Evolutionary conservation across 495 filamentous ascomycete genomes (phyloP).

Genomic region (Tuber melanosporum): DNA sequence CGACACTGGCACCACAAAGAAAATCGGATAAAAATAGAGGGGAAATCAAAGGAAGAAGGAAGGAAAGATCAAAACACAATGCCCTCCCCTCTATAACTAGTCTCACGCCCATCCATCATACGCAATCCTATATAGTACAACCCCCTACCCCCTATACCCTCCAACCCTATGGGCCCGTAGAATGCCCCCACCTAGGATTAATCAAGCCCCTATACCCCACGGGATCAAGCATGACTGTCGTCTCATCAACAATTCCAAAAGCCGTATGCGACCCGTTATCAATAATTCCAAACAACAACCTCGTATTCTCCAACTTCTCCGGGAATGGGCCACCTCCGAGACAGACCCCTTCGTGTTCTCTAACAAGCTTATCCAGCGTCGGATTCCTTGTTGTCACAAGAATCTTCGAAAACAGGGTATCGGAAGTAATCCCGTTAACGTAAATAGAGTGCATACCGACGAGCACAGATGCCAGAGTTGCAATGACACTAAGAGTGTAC

Average conservation of each 20-base stretch:
- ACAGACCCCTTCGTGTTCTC: conserved; percentile 1
- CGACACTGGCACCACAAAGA: background rate
- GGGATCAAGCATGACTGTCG: background rate
- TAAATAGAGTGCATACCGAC: conserved; percentile 14
- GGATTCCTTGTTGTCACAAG: conserved; percentile 22
- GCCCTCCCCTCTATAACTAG: background rate
- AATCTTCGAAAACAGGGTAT: conserved; percentile 15
- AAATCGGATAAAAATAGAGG: background rate
- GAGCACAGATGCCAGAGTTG: background rate
- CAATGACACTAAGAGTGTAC: background rate
- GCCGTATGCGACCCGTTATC: conserved; percentile 27
- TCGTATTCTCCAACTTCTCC: conserved; percentile 34
- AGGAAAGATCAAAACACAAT: background rate
- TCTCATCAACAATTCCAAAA: conserved; percentile 24
- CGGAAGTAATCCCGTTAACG: conserved; percentile 11
- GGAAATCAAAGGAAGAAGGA: background rate
- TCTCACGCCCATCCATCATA: background rate
- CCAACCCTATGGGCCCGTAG: background rate
- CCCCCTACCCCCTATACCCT: background rate
- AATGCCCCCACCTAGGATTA: background rate
- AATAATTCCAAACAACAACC: conserved; percentile 38
- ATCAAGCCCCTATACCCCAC: background rate
- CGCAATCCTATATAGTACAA: background rate
- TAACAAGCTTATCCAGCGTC: conserved; percentile 15
- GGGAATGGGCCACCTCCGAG: conserved; percentile 40